Conservation (phyloP, 495 filamentous ascomycete species). For the Penicillium angulare region DNA sequence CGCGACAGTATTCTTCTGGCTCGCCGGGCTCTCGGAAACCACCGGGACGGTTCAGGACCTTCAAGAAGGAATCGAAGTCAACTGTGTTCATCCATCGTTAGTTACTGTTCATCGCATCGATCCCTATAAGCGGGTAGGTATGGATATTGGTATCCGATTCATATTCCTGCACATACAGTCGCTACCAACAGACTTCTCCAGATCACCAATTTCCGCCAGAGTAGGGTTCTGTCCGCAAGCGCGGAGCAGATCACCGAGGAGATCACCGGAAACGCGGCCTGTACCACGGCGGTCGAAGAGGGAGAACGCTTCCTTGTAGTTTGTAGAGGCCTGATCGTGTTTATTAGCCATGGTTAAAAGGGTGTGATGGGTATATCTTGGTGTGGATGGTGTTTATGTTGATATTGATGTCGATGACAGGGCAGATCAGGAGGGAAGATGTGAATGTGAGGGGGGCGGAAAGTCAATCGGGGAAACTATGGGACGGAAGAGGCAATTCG, state of each 20-base stretch:
- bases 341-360: slow-evolving; percentile 29
- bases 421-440: neutral
- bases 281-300: slow-evolving; percentile 99
- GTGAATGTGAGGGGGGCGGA: slow-evolving; percentile 8
- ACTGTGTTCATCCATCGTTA: slow-evolving; percentile 52
- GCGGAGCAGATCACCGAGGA: slow-evolving; percentile 87
- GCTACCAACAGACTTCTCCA: slow-evolving; percentile 81
- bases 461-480: slow-evolving; percentile 3
- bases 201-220: slow-evolving; percentile 81
- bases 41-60: slow-evolving; percentile 93
- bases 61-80: slow-evolving; percentile 95
- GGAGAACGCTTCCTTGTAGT: slow-evolving; percentile 99
- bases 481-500: slow-evolving; percentile 10
- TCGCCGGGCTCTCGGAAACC: slow-evolving; percentile 98
- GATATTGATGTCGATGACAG: neutral
- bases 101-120: neutral
- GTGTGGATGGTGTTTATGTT: neutral
- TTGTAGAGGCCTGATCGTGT: slow-evolving; percentile 82
- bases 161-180: slow-evolving; percentile 67
- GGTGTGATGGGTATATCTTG: slow-evolving; percentile 7
- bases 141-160: neutral
- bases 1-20: slow-evolving; percentile 95
- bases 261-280: slow-evolving; percentile 80
- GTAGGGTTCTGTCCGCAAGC: slow-evolving; percentile 98
- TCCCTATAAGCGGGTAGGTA: neutral